These are phyloP conservation scores for Rhizopus delemar DNA, from an alignment of 371 early-diverging fungal genomes.

Conservation along the genomic window DNA sequence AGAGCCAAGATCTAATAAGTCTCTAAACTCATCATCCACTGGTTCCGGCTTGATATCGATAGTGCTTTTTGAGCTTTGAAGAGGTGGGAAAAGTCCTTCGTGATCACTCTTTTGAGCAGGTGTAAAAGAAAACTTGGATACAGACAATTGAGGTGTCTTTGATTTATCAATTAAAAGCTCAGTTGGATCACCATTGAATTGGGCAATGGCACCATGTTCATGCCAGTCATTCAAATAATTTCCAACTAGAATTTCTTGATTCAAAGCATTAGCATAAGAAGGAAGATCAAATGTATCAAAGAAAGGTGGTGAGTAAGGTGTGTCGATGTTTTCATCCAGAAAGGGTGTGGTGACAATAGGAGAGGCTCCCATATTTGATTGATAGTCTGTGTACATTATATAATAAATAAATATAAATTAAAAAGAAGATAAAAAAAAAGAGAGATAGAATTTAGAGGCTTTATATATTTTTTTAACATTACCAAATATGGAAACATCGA, in stretches of 20 bases:
- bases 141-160: conserved; percentile 8
- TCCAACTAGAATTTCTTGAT: conserved; percentile 15
- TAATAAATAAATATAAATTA: neutral
- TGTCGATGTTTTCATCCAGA: conserved; percentile 14
- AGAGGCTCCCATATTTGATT: neutral
- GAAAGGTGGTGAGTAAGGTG: conserved; percentile 22
- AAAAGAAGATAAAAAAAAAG: conserved; percentile 4
- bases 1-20: conserved; percentile 12
- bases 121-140: neutral
- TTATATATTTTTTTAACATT: conserved; percentile 10
- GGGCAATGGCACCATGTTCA: conserved; percentile 1
- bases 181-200: conserved; percentile 28
- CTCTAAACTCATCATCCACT: neutral
- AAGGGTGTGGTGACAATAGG: conserved; percentile 20
- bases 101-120: conserved; percentile 5
- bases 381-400: neutral
- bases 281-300: conserved; percentile 13
- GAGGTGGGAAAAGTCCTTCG: conserved; percentile 21
- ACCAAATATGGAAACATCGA: neutral
- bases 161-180: conserved; percentile 28
- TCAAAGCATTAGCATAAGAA: conserved; percentile 11
- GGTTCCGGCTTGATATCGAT: neutral
- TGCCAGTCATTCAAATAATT: conserved; percentile 10
- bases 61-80: conserved; percentile 8
- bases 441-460: neutral